A percentile compares a stretch with the other conserved stretches of the same genome.
Evolutionary conservation across 2,329 filamentous ascomycete genomes (phyloP).

Genomic region (Colletotrichum phormii): DNA sequence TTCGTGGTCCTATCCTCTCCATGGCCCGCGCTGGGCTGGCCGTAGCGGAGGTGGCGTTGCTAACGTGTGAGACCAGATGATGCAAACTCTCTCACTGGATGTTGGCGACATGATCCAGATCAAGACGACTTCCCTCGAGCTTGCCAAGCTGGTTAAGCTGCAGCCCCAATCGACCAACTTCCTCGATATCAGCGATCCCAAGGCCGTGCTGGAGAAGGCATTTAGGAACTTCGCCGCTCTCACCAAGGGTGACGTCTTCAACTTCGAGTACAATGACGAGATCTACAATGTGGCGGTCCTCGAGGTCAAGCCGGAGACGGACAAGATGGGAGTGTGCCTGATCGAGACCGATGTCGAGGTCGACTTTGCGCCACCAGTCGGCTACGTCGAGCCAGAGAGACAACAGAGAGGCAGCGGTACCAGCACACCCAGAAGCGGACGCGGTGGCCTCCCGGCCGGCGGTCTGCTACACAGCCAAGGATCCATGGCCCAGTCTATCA

Average conservation of each 20-base stretch:
- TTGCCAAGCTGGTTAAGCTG: slow-evolving; percentile 93
- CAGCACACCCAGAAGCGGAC: slow-evolving; percentile 80
- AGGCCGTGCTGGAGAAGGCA: slow-evolving; percentile 95
- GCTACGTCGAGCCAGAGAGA: slow-evolving; percentile 89
- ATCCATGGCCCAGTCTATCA: slow-evolving; percentile 98
- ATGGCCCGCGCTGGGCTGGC: not conserved
- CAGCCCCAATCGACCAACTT: slow-evolving; percentile 95
- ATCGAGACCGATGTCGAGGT: slow-evolving; percentile 97
- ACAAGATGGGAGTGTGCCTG: slow-evolving; percentile 90
- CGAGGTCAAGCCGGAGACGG: slow-evolving; percentile 88
- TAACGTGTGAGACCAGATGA: slow-evolving; percentile 71
- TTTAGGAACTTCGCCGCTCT: slow-evolving; percentile 96
- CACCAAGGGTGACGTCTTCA: slow-evolving; percentile 94
- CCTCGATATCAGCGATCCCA: slow-evolving; percentile 96
- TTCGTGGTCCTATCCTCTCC: slow-evolving; percentile 52
- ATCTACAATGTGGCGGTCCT: slow-evolving; percentile 93
- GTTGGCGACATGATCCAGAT: slow-evolving; percentile 95
- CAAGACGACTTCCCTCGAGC: slow-evolving; percentile 91
- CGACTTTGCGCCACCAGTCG: slow-evolving; percentile 93
- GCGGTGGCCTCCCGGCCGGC: slow-evolving; percentile 71
- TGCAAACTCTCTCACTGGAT: slow-evolving; percentile 90
- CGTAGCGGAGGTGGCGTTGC: not conserved
- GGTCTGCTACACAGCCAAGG: slow-evolving; percentile 86
- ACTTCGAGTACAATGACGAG: slow-evolving; percentile 95
- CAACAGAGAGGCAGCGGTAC: slow-evolving; percentile 74